Percentiles rank a stretch among this genome's conserved stretches.
Conservation (phyloP, 2,329 filamentous ascomycete genomes). For the Paraphaeosphaeria minitans region DNA sequence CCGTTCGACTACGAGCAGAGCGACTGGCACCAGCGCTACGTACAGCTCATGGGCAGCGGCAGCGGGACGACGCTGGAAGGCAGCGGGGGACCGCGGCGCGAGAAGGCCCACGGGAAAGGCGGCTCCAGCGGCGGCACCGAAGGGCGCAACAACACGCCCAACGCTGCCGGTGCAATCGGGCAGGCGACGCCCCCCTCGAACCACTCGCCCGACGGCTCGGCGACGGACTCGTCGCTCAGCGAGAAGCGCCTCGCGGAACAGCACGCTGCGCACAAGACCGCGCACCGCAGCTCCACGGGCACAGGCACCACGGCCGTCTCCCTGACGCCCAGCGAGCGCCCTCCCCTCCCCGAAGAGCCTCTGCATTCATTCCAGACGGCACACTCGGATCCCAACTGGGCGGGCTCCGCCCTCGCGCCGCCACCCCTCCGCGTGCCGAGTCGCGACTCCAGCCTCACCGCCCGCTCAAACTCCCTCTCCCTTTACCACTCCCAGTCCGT, state of each 20-base stretch:
- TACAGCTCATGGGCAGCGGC: conserved; percentile 7
- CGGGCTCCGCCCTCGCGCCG: conserved; percentile 9
- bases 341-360: not conserved
- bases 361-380: not conserved
- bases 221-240: not conserved
- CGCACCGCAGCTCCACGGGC: not conserved
- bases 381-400: conserved; percentile 12
- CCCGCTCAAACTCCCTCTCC: conserved; percentile 8
- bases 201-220: not conserved
- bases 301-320: conserved; percentile 7
- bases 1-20: conserved; percentile 54
- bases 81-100: not conserved
- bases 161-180: not conserved
- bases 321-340: not conserved
- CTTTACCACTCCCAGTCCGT: not conserved
- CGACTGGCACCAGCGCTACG: conserved; percentile 31
- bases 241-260: not conserved
- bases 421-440: not conserved
- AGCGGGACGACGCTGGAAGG: conserved; percentile 8
- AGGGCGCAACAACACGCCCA: conserved; percentile 16
- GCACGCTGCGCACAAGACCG: not conserved
- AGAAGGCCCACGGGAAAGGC: conserved; percentile 8
- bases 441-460: not conserved
- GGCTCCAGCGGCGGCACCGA: conserved; percentile 19
- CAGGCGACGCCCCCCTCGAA: not conserved